Conservation (phyloP, 192 early-diverging fungal genomes). For the Coemansia pectinata region DNA sequence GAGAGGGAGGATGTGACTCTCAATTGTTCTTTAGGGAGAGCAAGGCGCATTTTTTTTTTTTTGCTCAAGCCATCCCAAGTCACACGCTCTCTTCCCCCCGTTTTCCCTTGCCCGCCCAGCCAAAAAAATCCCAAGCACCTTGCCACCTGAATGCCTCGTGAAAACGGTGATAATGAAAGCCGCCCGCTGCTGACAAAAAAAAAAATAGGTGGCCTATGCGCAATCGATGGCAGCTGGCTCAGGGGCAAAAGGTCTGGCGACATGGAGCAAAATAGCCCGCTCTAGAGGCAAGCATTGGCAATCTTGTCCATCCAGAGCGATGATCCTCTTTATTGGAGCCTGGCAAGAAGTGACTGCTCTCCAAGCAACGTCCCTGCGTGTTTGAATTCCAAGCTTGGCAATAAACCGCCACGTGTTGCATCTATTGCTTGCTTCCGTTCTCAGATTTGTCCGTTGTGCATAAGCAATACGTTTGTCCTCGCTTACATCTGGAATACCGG, state of each 20-base stretch:
- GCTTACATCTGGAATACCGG: constrained; percentile 1
- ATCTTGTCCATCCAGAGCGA: not conserved
- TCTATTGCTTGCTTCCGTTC: not conserved
- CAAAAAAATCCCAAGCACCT: not conserved
- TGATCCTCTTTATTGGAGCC: not conserved
- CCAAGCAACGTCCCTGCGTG: not conserved
- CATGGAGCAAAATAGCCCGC: not conserved
- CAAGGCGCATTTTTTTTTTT: not conserved
- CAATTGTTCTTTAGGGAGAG: not conserved
- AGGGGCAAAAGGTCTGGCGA: not conserved
- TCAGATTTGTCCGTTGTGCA: constrained; percentile 1
- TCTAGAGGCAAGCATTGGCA: not conserved
- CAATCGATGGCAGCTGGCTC: not conserved
- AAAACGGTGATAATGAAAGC: not conserved
- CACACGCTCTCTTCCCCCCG: not conserved
- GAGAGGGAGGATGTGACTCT: not conserved
- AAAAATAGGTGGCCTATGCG: not conserved
- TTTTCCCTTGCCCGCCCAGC: not conserved
- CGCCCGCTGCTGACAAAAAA: not conserved
- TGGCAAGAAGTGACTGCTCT: constrained; percentile 1
- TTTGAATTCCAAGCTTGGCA: not conserved
- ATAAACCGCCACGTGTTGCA: constrained; percentile 16
- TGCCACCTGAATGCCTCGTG: constrained; percentile 1
- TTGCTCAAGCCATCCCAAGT: not conserved
- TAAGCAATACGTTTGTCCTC: not conserved